phyloP scores from a whole-genome alignment of 2,329 filamentous ascomycete genomes.

The Phialocephala sp. region DNA sequence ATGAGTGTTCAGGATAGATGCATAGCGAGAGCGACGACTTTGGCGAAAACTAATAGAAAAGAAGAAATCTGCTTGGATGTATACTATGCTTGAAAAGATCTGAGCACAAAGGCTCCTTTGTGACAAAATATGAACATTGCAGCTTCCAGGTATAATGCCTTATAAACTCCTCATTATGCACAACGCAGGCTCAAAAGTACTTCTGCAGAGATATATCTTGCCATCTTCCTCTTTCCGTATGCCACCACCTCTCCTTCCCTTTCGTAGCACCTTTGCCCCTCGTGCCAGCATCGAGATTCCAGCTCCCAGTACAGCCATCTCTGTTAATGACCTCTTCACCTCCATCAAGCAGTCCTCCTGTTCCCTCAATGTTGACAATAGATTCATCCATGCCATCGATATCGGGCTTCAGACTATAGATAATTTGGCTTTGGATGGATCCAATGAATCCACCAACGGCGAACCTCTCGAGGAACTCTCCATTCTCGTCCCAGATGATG shows the following conservation, averaged over 20 bases:
- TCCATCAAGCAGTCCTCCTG: slow-evolving; percentile 56
- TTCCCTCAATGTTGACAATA: slow-evolving; percentile 59
- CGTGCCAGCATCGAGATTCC: slow-evolving; percentile 31
- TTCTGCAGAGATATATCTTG: slow-evolving; percentile 34
- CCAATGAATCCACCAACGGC: slow-evolving; percentile 68
- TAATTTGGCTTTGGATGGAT: slow-evolving; percentile 60
- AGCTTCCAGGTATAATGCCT: slow-evolving; percentile 6
- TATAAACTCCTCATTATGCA: slow-evolving; percentile 14
- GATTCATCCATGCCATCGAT: slow-evolving; percentile 60
- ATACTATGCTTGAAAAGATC: background rate
- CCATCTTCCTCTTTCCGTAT: slow-evolving; percentile 41
- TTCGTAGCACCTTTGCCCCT: slow-evolving; percentile 31
- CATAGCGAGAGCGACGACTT: too few relatives aligned
- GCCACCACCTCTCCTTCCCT: slow-evolving; percentile 40
- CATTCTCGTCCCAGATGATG: slow-evolving; percentile 54
- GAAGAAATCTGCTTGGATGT: background rate
- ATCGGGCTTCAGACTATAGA: slow-evolving; percentile 61
- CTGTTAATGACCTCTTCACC: slow-evolving; percentile 50
- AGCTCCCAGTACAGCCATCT: slow-evolving; percentile 38
- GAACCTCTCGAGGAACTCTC: slow-evolving; percentile 58
- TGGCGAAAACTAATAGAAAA: too few relatives aligned
- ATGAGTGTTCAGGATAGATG: too few relatives aligned
- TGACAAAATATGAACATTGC: background rate
- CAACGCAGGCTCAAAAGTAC: slow-evolving; percentile 32
- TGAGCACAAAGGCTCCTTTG: background rate